Evolutionary conservation across 371 early-diverging fungal genomes (phyloP).

Genomic region (Batrachochytrium dendrobatidis): DNA sequence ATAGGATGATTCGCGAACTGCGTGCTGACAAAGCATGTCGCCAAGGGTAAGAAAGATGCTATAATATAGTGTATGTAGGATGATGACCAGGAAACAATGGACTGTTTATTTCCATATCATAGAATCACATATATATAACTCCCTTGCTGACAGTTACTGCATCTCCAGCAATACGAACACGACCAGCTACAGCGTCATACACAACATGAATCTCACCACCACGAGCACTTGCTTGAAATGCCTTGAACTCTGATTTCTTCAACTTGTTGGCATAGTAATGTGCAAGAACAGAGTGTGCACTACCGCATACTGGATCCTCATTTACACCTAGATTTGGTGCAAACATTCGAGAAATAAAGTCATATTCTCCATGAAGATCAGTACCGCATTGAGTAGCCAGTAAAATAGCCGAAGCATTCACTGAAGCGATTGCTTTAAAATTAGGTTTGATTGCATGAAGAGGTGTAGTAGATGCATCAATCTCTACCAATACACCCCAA

Average conservation of each 20-base stretch:
- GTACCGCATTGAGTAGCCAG: constrained; percentile 6
- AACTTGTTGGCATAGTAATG: constrained; percentile 21
- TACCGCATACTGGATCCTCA: constrained; percentile 40
- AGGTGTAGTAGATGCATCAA: background rate
- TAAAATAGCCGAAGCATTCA: constrained; percentile 9
- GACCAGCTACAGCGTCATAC: background rate
- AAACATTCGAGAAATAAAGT: constrained; percentile 30
- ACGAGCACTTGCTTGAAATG: constrained; percentile 7
- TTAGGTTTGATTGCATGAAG: background rate
- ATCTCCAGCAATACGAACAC: constrained; percentile 4
- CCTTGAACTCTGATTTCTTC: background rate
- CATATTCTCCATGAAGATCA: background rate
- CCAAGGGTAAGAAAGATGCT: too few relatives aligned
- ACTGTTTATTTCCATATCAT: background rate
- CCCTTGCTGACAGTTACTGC: constrained; percentile 10
- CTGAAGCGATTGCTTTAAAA: background rate
- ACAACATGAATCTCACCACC: constrained; percentile 6
- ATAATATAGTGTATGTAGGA: too few relatives aligned
- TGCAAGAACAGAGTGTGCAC: constrained; percentile 29
- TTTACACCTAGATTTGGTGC: constrained; percentile 23
- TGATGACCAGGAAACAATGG: too few relatives aligned
- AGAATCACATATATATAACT: background rate
- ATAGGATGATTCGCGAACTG: too few relatives aligned
- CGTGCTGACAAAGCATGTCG: too few relatives aligned
- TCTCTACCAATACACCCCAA: background rate